Conservation (phyloP, 805 yeast species). For the Ogataea trehalophila region DNA sequence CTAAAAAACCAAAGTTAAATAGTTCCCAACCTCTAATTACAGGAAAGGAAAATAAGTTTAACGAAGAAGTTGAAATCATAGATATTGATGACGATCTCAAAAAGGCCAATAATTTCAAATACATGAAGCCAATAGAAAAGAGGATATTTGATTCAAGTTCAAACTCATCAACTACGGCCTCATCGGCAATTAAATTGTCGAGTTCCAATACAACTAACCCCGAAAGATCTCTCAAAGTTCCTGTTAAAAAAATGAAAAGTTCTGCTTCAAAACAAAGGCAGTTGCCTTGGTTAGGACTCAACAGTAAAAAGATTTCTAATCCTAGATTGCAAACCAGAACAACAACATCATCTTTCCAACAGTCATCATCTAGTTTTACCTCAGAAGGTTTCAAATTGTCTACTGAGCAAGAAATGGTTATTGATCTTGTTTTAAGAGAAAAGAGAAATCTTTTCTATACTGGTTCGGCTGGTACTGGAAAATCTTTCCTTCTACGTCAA, state of each 20-base stretch:
- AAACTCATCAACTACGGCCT: background rate
- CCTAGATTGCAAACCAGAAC: conserved; percentile 14
- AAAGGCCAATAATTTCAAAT: conserved; percentile 15
- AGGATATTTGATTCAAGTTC: conserved; percentile 4
- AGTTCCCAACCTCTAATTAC: background rate
- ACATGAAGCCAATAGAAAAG: conserved; percentile 18
- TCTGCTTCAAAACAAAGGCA: conserved; percentile 13
- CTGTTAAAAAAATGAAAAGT: conserved; percentile 1
- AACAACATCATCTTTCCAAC: background rate
- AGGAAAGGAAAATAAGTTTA: background rate
- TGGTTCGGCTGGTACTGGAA: conserved; percentile 79
- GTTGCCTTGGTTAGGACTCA: conserved; percentile 16
- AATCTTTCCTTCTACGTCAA: conserved; percentile 61
- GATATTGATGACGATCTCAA: background rate
- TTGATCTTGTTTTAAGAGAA: conserved; percentile 46
- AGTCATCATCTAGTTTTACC: background rate
- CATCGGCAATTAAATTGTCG: background rate
- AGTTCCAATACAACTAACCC: background rate
- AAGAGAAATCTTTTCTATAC: conserved; percentile 63
- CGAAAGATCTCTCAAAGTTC: conserved; percentile 2
- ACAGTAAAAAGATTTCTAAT: conserved; percentile 11
- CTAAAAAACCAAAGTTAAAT: background rate
- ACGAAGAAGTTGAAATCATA: background rate
- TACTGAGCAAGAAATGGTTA: conserved; percentile 41
- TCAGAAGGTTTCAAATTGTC: conserved; percentile 10